phyloP scores from a whole-genome alignment of 2,329 filamentous ascomycete species.

The Aspergillus fischeri region DNA sequence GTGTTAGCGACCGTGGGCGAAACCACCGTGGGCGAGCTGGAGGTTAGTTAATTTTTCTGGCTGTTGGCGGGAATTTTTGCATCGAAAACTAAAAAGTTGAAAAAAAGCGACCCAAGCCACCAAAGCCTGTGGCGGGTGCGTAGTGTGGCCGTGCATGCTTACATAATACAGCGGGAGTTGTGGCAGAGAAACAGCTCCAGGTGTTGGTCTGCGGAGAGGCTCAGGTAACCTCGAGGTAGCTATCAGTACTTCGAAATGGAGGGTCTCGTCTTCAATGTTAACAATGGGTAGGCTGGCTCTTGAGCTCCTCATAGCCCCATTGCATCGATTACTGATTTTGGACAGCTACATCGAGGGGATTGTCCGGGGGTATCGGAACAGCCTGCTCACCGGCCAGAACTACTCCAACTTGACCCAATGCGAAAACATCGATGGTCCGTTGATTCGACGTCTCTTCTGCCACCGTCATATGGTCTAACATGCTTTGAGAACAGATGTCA shows the following conservation, averaged over 20 bases:
- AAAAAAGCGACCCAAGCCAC: conserved; percentile 28
- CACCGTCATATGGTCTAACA: background rate
- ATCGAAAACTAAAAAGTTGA: conserved; percentile 30
- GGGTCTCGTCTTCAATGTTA: conserved; percentile 89
- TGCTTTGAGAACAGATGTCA: conserved; percentile 65
- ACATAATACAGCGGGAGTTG: conserved; percentile 24
- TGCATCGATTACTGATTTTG: conserved; percentile 15
- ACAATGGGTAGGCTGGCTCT: conserved; percentile 67
- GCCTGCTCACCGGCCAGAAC: conserved; percentile 81
- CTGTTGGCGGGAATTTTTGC: conserved; percentile 34
- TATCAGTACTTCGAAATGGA: conserved; percentile 59
- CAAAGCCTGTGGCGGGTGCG: conserved; percentile 26
- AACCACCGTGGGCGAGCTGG: conserved; percentile 31
- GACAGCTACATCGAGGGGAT: conserved; percentile 92
- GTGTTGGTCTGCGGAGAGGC: conserved; percentile 14
- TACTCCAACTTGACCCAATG: conserved; percentile 97
- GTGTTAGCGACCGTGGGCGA: conserved; percentile 28
- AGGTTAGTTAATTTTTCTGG: conserved; percentile 16
- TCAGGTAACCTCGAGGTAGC: conserved; percentile 12
- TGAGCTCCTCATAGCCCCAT: background rate
- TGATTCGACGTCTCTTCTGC: conserved; percentile 5
- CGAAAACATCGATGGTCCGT: conserved; percentile 88
- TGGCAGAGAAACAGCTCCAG: background rate
- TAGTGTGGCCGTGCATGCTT: conserved; percentile 20
- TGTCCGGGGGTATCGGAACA: conserved; percentile 93